Evolutionary conservation across 2,329 filamentous ascomycete genomes (phyloP).

Genomic region (Seiridium cupressi): DNA sequence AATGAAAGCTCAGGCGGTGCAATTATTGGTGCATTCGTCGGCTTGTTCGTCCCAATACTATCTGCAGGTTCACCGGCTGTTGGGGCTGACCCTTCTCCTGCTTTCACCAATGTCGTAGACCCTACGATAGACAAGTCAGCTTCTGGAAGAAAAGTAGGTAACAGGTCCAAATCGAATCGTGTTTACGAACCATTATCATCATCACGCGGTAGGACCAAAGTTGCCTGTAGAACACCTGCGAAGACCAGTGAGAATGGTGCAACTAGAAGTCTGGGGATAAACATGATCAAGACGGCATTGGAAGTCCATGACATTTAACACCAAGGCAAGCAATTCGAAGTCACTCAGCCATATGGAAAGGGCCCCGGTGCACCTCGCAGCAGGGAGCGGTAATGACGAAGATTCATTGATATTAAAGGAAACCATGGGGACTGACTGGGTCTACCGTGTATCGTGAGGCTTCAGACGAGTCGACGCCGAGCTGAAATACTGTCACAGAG

Average conservation of each 20-base stretch:
- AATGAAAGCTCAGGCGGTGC: background rate
- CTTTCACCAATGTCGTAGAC: background rate
- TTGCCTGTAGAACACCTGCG: background rate
- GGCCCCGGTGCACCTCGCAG: background rate
- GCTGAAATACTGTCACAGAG: background rate
- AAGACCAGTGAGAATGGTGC: constrained; percentile 2
- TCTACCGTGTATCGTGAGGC: background rate
- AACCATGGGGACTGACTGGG: background rate
- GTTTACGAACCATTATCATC: constrained; percentile 6
- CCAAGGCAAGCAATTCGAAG: background rate
- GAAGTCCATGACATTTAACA: background rate
- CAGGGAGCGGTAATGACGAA: background rate
- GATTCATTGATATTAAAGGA: background rate
- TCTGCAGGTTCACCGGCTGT: background rate
- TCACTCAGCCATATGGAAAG: background rate
- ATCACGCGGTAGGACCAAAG: background rate
- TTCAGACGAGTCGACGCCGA: background rate
- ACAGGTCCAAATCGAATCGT: too few relatives aligned
- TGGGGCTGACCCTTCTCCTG: background rate
- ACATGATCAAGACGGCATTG: background rate
- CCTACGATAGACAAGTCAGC: background rate
- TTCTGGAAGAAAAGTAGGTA: background rate
- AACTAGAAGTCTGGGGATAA: background rate
- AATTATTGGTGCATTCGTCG: background rate
- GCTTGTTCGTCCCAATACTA: background rate